Evolutionary conservation across 2,329 filamentous ascomycete species (phyloP), one percentile per base, ranked within the genome.

Genomic region (Lojkania enalia): DNA sequence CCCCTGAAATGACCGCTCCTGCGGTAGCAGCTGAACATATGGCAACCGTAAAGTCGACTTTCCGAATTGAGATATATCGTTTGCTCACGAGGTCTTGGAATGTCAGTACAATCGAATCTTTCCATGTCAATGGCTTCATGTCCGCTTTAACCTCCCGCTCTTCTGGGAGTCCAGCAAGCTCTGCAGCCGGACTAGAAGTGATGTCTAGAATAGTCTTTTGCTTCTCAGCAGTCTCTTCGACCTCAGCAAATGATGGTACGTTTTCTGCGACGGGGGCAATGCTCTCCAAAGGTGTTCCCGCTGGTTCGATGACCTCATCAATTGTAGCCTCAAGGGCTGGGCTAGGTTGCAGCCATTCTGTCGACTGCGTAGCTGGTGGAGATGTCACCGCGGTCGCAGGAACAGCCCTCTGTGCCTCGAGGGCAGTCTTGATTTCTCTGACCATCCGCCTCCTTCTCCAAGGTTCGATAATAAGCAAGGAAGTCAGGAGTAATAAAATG

Each of bases 381-480:
- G 43, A n/a, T 30, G 48, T 33, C 5, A 46, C 25, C 11, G 44
- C 30, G 18, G 57, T 32, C 15, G 58, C 57, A 12, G 49, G 35
- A 11, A 52, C 50, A 13, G 51, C 43, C 29, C 60, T 62, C 20
- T 70, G 66, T 13, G 62, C 61, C 39, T 70, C 67, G 20, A 71
- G 38, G 2, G 63, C 52, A 14, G 41, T 56, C 46, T 67, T 69
- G 44, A 90, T 86, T 69, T 90, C 91, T 56, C 80, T 83, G 46
- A 97, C 89, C 50, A 99, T 80, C 59, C 90, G 78, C 63, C 77
- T 79, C 58, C 94, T 78, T 57, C 90, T 84, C 90, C 92, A 97
- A 3, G 94, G 94, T 77, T 99, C 92, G 49, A 96, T 86, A 15
- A 94, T 83, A 57, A 95, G 85, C 71, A 96, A 86, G 58, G 95